Evolutionary conservation across 345 rosid genomes (phyloP).

Genomic region (Psidium guajava): DNA sequence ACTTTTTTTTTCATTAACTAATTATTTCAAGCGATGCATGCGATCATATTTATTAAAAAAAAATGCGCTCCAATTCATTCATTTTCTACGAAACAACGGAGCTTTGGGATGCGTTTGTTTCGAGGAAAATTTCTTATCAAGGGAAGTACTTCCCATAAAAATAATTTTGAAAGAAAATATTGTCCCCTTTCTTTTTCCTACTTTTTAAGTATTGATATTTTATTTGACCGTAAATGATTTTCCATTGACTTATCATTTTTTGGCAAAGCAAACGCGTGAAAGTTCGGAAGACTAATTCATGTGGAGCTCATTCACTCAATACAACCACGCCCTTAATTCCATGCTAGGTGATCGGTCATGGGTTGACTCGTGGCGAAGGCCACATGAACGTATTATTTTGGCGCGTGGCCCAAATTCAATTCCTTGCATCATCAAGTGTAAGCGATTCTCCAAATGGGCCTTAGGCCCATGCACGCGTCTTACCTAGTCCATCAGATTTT

Average conservation of each 20-base stretch:
- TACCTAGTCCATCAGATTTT: background rate
- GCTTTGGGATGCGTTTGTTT: background rate
- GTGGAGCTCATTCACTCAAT: too few species aligned
- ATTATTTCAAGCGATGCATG: too few species aligned
- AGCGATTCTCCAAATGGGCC: background rate
- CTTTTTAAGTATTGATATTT: background rate
- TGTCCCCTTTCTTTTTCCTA: background rate
- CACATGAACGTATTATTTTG: background rate
- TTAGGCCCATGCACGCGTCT: background rate
- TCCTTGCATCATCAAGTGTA: background rate
- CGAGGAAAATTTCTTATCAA: background rate
- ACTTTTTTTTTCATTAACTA: too few species aligned
- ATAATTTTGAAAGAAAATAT: background rate
- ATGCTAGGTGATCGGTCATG: background rate
- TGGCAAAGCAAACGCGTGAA: fast-evolving
- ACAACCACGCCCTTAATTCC: background rate
- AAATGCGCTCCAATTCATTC: too few species aligned
- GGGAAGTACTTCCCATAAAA: background rate
- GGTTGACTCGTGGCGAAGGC: background rate
- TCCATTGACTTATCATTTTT: background rate
- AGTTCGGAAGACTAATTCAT: background rate
- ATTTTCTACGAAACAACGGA: too few species aligned
- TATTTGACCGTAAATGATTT: background rate
- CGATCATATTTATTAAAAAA: too few species aligned
- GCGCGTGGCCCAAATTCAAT: background rate